phyloP scores from a whole-genome alignment of 192 early-diverging fungal species.

The Dissophora ornata region DNA sequence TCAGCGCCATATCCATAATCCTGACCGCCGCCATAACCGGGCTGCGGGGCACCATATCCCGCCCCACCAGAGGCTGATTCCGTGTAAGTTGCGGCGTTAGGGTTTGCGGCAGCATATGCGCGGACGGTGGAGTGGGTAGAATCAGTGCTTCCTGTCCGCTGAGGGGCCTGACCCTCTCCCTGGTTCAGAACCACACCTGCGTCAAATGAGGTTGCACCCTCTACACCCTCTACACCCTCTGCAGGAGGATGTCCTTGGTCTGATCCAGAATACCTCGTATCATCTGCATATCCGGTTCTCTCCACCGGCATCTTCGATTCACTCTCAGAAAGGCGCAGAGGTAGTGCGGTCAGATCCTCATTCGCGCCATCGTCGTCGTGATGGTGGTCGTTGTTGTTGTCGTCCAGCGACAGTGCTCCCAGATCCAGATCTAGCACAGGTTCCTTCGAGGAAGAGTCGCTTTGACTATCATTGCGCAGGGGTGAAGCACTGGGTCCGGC shows the following conservation, averaged over 20 bases:
- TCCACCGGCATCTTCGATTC: constrained; percentile 36
- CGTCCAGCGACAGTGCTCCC: constrained; percentile 39
- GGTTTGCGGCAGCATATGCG: constrained; percentile 32
- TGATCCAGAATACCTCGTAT: constrained; percentile 44
- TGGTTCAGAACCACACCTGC: constrained; percentile 2
- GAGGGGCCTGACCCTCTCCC: not conserved
- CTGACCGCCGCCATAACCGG: constrained; percentile 22
- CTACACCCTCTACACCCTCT: too few species aligned
- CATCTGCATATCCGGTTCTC: constrained; percentile 43
- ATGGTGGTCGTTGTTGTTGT: constrained; percentile 2
- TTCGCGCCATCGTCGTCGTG: not conserved
- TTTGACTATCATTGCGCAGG: not conserved
- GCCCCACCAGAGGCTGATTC: constrained; percentile 8
- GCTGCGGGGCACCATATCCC: constrained; percentile 5
- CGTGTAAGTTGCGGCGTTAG: constrained; percentile 24
- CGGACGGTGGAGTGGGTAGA: constrained; percentile 23
- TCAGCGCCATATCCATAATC: constrained; percentile 20
- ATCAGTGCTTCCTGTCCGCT: constrained; percentile 18
- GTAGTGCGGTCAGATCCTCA: constrained; percentile 14
- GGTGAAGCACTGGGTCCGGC: not conserved
- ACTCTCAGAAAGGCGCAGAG: constrained; percentile 26
- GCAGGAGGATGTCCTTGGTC: constrained; percentile 29
- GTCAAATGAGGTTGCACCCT: constrained; percentile 1
- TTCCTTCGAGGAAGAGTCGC: not conserved
- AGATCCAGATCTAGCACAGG: constrained; percentile 21